Evolutionary conservation across 208 protist species (phyloP).

Genomic region (Naegleria lovaniensis): DNA sequence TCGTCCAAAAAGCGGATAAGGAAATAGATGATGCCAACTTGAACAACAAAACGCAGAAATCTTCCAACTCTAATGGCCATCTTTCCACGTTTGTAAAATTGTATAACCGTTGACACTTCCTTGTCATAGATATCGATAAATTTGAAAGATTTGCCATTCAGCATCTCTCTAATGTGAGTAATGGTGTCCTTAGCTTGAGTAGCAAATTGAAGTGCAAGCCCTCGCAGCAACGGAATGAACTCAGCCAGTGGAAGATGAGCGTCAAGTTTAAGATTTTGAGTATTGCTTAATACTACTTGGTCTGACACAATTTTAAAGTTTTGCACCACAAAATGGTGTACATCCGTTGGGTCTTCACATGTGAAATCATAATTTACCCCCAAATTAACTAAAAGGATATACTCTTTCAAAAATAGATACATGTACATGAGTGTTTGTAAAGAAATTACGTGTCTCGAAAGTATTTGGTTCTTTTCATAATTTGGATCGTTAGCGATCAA

Average conservation of each 20-base stretch:
- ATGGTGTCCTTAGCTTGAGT: too few relatives aligned
- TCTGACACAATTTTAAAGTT: neutral
- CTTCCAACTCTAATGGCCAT: too few relatives aligned
- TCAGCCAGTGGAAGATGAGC: neutral
- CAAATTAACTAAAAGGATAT: neutral
- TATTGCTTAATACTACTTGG: neutral
- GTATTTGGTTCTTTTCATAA: neutral
- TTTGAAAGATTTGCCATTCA: too few relatives aligned
- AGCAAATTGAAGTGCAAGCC: too few relatives aligned
- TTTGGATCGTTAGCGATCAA: neutral
- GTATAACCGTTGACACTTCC: too few relatives aligned
- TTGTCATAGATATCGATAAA: too few relatives aligned
- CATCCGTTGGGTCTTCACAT: neutral
- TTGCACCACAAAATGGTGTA: neutral
- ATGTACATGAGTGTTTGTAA: neutral
- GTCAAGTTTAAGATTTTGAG: neutral
- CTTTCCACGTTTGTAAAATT: too few relatives aligned
- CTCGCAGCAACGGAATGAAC: too few relatives aligned
- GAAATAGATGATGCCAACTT: too few relatives aligned
- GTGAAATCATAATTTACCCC: neutral
- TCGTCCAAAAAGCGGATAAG: too few relatives aligned
- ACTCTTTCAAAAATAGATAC: neutral
- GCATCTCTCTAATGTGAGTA: too few relatives aligned
- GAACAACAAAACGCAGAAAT: too few relatives aligned
- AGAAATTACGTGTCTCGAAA: neutral